A percentile compares a stretch with the other conserved stretches of the same genome.
Evolutionary conservation across 2,329 filamentous ascomycete species (phyloP).

Genomic region (Zymoseptoria passerinii): DNA sequence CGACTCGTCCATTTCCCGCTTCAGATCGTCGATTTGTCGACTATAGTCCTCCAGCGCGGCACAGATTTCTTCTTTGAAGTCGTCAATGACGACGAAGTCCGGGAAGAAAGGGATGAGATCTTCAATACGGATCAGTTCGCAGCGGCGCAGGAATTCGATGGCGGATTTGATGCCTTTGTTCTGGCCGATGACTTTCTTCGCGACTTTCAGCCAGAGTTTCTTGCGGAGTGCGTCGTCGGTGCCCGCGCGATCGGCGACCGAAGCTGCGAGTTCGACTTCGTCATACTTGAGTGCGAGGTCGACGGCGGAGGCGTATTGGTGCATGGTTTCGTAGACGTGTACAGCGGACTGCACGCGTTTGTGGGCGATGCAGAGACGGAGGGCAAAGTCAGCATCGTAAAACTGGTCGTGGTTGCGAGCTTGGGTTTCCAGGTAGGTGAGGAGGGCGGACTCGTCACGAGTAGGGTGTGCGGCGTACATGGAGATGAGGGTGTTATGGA

Average conservation of each 20-base stretch:
- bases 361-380: slow-evolving; percentile 90
- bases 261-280: slow-evolving; percentile 79
- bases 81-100: slow-evolving; percentile 96
- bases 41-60: slow-evolving; percentile 86
- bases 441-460: slow-evolving; percentile 72
- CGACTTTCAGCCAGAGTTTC: slow-evolving; percentile 90
- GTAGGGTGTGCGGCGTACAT: slow-evolving; percentile 85
- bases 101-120: slow-evolving; percentile 98
- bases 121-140: slow-evolving; percentile 87
- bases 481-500: slow-evolving; percentile 94
- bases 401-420: slow-evolving; percentile 63
- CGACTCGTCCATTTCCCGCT: slow-evolving; percentile 92
- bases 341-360: slow-evolving; percentile 89
- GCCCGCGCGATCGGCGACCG: slow-evolving; percentile 78
- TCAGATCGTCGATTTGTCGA: slow-evolving; percentile 77
- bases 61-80: slow-evolving; percentile 98
- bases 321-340: slow-evolving; percentile 96
- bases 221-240: slow-evolving; percentile 71
- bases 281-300: slow-evolving; percentile 84
- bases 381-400: slow-evolving; percentile 92
- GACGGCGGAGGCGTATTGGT: slow-evolving; percentile 85
- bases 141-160: slow-evolving; percentile 86
- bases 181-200: slow-evolving; percentile 84
- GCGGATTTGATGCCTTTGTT: slow-evolving; percentile 75
- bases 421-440: slow-evolving; percentile 85